Conservation (phyloP, 2,329 filamentous ascomycete genomes). For the Ophiobolus disseminans region DNA sequence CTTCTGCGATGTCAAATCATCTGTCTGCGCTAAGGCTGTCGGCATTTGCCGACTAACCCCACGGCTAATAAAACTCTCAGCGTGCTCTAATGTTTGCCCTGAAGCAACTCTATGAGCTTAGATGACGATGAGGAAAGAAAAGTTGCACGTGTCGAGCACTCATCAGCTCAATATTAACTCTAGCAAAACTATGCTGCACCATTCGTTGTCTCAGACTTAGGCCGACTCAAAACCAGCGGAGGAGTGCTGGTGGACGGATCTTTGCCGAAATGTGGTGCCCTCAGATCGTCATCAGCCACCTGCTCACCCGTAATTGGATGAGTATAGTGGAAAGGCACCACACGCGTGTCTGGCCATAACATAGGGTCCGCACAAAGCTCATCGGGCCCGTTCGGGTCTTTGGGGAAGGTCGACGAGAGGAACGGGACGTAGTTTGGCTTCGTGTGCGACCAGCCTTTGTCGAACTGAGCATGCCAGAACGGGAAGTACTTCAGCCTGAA, state of each 20-base stretch:
- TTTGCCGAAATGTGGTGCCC: slow-evolving; percentile 56
- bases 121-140: not conserved
- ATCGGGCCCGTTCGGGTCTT: slow-evolving; percentile 60
- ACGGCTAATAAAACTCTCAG: too few relatives aligned
- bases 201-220: slow-evolving; percentile 27
- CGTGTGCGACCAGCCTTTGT: slow-evolving; percentile 62
- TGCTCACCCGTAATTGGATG: slow-evolving; percentile 59
- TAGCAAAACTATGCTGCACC: slow-evolving; percentile 4
- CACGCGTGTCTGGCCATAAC: slow-evolving; percentile 64
- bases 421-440: slow-evolving; percentile 62
- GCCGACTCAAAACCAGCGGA: slow-evolving; percentile 51
- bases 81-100: too few relatives aligned
- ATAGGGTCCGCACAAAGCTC: slow-evolving; percentile 62
- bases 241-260: slow-evolving; percentile 51
- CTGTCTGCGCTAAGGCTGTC: too few relatives aligned
- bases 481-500: slow-evolving; percentile 63
- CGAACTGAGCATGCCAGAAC: slow-evolving; percentile 63
- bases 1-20: too few relatives aligned
- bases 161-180: not conserved
- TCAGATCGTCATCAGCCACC: slow-evolving; percentile 56
- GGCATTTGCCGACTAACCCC: too few relatives aligned
- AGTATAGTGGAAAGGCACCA: slow-evolving; percentile 62
- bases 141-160: not conserved
- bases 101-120: too few relatives aligned
- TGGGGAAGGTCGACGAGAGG: slow-evolving; percentile 57